A percentile compares a stretch with the other conserved stretches of the same genome.
phyloP scores from a whole-genome alignment of 2,329 filamentous ascomycete species.

The Rutstroemia sp. region DNA sequence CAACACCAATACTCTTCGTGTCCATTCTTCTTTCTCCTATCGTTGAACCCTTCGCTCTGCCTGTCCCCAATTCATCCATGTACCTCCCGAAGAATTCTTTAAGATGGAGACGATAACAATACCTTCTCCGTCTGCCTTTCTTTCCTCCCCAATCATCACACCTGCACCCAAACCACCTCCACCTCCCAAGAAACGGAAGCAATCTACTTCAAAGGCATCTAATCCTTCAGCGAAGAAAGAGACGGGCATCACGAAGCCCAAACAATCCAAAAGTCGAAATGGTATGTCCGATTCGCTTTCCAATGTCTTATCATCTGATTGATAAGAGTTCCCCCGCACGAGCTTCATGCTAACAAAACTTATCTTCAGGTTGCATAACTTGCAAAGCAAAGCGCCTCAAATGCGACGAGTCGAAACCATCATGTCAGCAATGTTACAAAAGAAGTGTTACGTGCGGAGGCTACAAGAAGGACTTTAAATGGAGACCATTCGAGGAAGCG shows the following conservation, averaged over 20 bases:
- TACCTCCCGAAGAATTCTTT: constrained; percentile 16
- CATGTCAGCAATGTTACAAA: constrained; percentile 58
- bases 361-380: constrained; percentile 55
- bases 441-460: constrained; percentile 60
- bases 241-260: constrained; percentile 47
- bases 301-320: constrained; percentile 19
- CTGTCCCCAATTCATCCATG: constrained; percentile 14
- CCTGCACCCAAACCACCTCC: constrained; percentile 25
- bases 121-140: constrained; percentile 50
- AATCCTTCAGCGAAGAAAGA: constrained; percentile 25
- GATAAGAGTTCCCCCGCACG: constrained; percentile 16
- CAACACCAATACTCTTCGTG: background rate
- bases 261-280: constrained; percentile 70
- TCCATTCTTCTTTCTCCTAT: background rate
- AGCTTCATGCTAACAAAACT: constrained; percentile 11
- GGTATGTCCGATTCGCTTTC: constrained; percentile 42
- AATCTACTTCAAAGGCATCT: constrained; percentile 16
- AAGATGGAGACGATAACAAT: constrained; percentile 53
- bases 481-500: constrained; percentile 61
- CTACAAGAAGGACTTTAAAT: constrained; percentile 72
- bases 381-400: constrained; percentile 68
- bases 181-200: constrained; percentile 19
- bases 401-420: constrained; percentile 66
- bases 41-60: background rate
- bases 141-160: constrained; percentile 32